phyloP scores from a whole-genome alignment of 2,329 filamentous ascomycete species.

The Cytospora schulzeri region DNA sequence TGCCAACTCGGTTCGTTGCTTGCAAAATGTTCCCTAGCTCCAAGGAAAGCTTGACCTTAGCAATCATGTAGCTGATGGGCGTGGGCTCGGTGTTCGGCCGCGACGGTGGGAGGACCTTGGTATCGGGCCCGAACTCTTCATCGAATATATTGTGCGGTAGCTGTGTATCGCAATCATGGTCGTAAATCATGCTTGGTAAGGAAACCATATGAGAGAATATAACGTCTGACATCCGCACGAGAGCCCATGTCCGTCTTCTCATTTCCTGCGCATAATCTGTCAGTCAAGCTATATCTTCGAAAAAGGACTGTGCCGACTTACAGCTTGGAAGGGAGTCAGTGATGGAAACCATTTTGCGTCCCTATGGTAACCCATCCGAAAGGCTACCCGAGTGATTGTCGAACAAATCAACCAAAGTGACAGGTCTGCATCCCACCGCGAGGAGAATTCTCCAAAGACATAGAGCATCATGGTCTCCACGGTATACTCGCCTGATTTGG shows the following conservation, averaged over 20 bases:
- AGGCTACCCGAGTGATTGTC: slow-evolving; percentile 57
- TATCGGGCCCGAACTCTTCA: slow-evolving; percentile 73
- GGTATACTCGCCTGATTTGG: slow-evolving; percentile 71
- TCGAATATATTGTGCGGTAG: slow-evolving; percentile 79
- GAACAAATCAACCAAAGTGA: slow-evolving; percentile 63
- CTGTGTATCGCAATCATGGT: slow-evolving; percentile 74
- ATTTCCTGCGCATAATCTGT: slow-evolving; percentile 57
- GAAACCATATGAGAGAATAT: slow-evolving; percentile 76
- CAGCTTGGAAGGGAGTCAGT: slow-evolving; percentile 71
- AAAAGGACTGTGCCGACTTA: slow-evolving; percentile 39
- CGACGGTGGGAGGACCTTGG: slow-evolving; percentile 67
- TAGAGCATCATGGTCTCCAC: slow-evolving; percentile 80
- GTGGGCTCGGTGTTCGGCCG: slow-evolving; percentile 71
- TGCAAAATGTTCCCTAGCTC: slow-evolving; percentile 75
- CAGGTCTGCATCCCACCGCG: slow-evolving; percentile 72
- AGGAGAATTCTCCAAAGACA: slow-evolving; percentile 73
- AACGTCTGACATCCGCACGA: slow-evolving; percentile 73
- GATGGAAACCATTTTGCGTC: slow-evolving; percentile 74
- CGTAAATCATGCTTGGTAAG: slow-evolving; percentile 69
- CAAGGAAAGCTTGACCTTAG: slow-evolving; percentile 67
- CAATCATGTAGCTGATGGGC: slow-evolving; percentile 77
- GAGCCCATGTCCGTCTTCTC: slow-evolving; percentile 67
- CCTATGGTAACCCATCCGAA: slow-evolving; percentile 77
- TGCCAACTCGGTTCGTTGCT: slow-evolving; percentile 58
- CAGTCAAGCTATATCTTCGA: background rate